Evolutionary conservation across 148 eudicot genomes (phyloP).

Genomic region (Rhododendron williamsianum): DNA sequence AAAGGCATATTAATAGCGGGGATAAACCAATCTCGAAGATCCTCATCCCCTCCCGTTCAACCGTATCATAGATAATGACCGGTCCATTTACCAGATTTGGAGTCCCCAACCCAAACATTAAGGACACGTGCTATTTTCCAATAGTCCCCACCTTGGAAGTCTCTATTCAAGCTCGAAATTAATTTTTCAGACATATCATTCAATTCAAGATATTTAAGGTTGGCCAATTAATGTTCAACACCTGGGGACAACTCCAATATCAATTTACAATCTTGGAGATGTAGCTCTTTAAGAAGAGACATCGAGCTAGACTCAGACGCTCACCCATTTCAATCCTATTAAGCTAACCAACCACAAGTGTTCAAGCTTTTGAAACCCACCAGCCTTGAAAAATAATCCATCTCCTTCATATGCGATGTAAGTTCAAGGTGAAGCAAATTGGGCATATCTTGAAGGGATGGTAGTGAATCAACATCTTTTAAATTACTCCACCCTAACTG

Average conservation of each 20-base stretch:
- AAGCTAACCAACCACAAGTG: not conserved
- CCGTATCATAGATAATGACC: no score
- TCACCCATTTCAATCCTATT: not conserved
- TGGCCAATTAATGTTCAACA: constrained; percentile 4
- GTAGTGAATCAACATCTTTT: not conserved
- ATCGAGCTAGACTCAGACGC: not conserved
- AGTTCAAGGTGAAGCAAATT: not conserved
- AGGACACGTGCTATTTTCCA: not conserved
- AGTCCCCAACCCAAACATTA: not conserved
- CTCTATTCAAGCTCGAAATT: not conserved
- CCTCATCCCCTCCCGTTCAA: no score
- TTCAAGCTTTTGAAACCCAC: constrained; percentile 17
- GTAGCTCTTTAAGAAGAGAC: not conserved
- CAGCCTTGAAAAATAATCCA: constrained; percentile 12
- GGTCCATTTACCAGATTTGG: no score
- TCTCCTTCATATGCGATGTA: constrained; percentile 15
- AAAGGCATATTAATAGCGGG: no score
- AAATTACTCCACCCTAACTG: not conserved
- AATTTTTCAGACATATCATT: not conserved
- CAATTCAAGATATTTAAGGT: not conserved
- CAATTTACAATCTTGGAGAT: not conserved
- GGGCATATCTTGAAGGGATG: not conserved
- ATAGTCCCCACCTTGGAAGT: no score
- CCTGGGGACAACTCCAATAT: not conserved
- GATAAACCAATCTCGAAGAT: no score